phyloP scores from a whole-genome alignment of 371 early-diverging fungal genomes.

The Modicella reniformis region DNA sequence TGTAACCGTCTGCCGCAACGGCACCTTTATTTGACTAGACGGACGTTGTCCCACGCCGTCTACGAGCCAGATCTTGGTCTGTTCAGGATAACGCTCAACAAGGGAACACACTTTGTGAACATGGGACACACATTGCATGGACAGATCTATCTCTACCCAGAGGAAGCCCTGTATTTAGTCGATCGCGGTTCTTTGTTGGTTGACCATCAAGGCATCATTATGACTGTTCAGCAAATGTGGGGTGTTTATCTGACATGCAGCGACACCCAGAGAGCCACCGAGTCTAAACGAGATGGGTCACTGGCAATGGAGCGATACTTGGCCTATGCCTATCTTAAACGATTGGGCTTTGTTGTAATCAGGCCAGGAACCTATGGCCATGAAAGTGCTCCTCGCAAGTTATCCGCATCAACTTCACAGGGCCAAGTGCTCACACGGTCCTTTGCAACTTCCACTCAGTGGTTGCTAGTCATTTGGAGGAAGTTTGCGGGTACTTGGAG shows the following conservation, averaged over 20 bases:
- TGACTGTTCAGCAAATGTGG: conserved; percentile 49
- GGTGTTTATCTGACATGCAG: conserved; percentile 20
- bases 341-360: conserved; percentile 62
- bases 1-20: too few species aligned
- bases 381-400: not conserved
- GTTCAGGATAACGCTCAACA: conserved; percentile 39
- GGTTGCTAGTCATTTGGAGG: conserved; percentile 4
- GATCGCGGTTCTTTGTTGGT: conserved; percentile 56
- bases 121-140: conserved; percentile 59
- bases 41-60: conserved; percentile 40
- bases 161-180: conserved; percentile 66
- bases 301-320: conserved; percentile 35
- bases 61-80: conserved; percentile 31
- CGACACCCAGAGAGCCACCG: not conserved
- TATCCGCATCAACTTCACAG: not conserved
- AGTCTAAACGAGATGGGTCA: conserved; percentile 1
- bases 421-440: conserved; percentile 5
- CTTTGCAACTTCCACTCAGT: too few species aligned
- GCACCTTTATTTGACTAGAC: conserved; percentile 5
- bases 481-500: conserved; percentile 6
- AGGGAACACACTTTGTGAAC: conserved; percentile 57
- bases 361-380: conserved; percentile 37
- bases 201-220: conserved; percentile 26
- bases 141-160: conserved; percentile 55
- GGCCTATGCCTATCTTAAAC: conserved; percentile 62